Evolutionary conservation across 345 rosid species (phyloP), one percentile per base, ranked within the genome.

Genomic region (Eucalyptus sp.): DNA sequence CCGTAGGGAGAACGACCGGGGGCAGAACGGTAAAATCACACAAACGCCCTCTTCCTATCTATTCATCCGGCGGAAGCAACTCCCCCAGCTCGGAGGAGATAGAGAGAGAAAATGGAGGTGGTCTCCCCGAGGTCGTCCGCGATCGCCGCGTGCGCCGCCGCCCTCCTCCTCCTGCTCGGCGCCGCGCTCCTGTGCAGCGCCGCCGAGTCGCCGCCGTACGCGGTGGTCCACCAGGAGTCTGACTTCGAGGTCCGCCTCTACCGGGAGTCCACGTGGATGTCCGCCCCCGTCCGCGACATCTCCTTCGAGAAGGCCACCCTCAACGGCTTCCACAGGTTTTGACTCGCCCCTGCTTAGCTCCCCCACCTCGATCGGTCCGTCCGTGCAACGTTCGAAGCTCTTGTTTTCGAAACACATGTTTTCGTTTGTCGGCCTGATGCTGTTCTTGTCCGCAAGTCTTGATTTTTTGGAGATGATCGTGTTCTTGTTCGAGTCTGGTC

Each of bases 211-310:
- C 97, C 97, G 58, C 91, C 88, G 44, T 96, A 93, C 91, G 88
- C 89, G 85, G 92, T 95, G 51, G 93, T 94, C 25, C 95, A 94
- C 86, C 71, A 56, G 0, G 95, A 95, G 54, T 93, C 96, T 8
- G 95, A 96, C 90, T 96, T 96, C 89, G 96, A 94, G 88, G 91
- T 96, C 92, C 92, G 97, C 20, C 92, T 88, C 88, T 95, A 96
- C 89, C 46, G 86, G 22, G 89, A 90, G 3, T 92, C 96, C 80
- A 91, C 92, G 17, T 96, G 98, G 98, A 93, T 96, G 92, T 90
- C 96, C 51, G 95, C 95, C 27, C 86, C 89, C 16, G 93, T 89
- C 54, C 64, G 90, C 60, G 91, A 92, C 86, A 89, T 95, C 87
- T 95, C 97, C 90, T 96, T 95, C 91, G 89, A 91, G 83, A 94